phyloP scores from a whole-genome alignment of 2,329 filamentous ascomycete species.

The Aureobasidium zeae region DNA sequence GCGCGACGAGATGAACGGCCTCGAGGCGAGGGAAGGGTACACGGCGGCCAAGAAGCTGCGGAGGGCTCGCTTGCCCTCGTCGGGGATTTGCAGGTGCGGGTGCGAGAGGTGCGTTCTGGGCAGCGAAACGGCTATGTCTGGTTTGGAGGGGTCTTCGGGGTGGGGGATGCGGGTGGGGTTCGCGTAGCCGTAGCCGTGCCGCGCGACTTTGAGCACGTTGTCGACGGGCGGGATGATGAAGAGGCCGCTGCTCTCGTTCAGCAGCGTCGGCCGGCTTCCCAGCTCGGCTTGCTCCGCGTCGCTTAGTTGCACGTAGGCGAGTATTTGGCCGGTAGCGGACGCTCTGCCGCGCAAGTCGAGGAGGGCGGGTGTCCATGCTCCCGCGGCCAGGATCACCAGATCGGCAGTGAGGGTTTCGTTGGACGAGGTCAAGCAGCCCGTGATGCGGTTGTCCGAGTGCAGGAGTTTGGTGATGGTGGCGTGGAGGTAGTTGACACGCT shows the following conservation, averaged over 20 bases:
- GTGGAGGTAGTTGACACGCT: conserved; percentile 43
- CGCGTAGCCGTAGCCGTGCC: conserved; percentile 43
- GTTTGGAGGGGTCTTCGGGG: conserved; percentile 28
- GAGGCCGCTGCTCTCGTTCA: conserved; percentile 62
- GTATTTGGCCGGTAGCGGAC: conserved; percentile 69
- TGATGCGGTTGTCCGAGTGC: conserved; percentile 32
- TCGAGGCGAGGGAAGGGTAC: conserved; percentile 30
- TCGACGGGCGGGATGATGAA: conserved; percentile 62
- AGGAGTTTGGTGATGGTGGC: conserved; percentile 40
- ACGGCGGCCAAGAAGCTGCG: conserved; percentile 52
- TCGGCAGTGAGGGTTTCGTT: conserved; percentile 50
- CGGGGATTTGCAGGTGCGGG: conserved; percentile 42
- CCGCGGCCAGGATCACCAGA: conserved; percentile 70
- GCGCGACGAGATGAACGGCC: conserved; percentile 38
- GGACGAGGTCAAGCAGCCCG: conserved; percentile 50
- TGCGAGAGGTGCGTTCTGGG: conserved; percentile 41
- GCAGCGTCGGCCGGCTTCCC: conserved; percentile 57
- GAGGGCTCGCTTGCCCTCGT: conserved; percentile 53
- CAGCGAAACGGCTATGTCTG: conserved; percentile 38
- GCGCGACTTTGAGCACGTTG: conserved; percentile 39
- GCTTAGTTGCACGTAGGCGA: conserved; percentile 70
- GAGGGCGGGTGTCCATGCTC: conserved; percentile 74
- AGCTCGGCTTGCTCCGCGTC: conserved; percentile 59
- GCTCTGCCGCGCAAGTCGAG: conserved; percentile 69
- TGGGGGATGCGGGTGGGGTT: conserved; percentile 40